Conservation (phyloP, 768 basidiomycete genomes). For the Leucogyrophana mollusca region DNA sequence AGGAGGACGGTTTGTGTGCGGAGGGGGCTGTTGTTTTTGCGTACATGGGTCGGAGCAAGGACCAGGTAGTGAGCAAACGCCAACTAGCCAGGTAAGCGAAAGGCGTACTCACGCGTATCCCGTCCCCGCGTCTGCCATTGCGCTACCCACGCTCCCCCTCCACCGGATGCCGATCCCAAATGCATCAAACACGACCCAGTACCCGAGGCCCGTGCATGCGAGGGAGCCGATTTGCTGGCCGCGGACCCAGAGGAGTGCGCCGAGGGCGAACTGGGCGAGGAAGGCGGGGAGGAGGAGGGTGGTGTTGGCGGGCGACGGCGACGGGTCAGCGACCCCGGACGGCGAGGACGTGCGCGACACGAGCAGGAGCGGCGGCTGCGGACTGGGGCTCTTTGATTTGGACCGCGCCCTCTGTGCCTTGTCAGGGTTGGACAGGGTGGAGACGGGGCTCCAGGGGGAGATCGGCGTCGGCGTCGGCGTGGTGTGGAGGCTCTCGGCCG, state of each 20-base stretch:
- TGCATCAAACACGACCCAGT: conserved; percentile 95
- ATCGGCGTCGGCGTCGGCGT: conserved; percentile 59
- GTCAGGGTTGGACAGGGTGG: conserved; percentile 19
- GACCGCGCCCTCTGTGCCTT: background rate
- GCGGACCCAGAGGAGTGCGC: conserved; percentile 80
- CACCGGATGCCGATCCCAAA: conserved; percentile 64
- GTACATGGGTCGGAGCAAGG: background rate
- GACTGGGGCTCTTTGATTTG: background rate
- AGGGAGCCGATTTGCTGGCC: conserved; percentile 90
- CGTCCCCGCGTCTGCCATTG: conserved; percentile 34
- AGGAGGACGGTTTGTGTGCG: conserved; percentile 69
- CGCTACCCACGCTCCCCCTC: conserved; percentile 7
- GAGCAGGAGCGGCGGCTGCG: conserved; percentile 1
- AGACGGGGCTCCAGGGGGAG: conserved; percentile 68
- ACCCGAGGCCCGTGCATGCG: conserved; percentile 87
- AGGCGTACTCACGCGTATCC: conserved; percentile 64
- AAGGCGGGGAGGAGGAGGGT: no score
- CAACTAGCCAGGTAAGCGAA: conserved; percentile 4
- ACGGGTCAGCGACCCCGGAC: no score
- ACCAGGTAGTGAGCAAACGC: background rate
- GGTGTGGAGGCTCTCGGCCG: conserved; percentile 44
- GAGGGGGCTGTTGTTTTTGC: conserved; percentile 45
- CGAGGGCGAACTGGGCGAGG: conserved; percentile 56
- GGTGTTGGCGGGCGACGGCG: background rate
- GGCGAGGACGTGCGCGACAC: conserved; percentile 7